Evolutionary conservation across 305 asterid species (phyloP).

Genomic region (Rubia peregrina): DNA sequence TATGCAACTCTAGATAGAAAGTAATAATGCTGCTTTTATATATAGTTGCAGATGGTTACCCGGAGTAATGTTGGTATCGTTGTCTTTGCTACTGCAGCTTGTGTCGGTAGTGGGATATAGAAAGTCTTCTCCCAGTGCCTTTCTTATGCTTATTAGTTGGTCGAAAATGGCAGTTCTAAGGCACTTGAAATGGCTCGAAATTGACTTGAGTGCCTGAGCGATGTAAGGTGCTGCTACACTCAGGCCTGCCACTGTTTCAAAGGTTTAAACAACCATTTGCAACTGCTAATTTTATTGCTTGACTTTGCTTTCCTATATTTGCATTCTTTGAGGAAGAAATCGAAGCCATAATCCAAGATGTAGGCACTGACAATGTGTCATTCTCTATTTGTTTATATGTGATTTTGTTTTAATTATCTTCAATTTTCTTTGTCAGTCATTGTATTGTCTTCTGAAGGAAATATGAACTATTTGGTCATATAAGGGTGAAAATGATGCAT

Average conservation of each 20-base stretch:
- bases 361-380: slow-evolving; percentile 73
- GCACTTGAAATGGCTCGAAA: slow-evolving; percentile 49
- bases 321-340: slow-evolving; percentile 44
- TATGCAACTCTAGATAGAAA: too few species aligned
- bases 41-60: too few species aligned
- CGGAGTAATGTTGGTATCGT: slow-evolving; percentile 13
- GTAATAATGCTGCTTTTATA: too few species aligned
- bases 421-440: not conserved
- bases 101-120: slow-evolving; percentile 30
- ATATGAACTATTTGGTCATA: not conserved
- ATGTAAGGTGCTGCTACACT: slow-evolving; percentile 63
- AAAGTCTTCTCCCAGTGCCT: slow-evolving; percentile 42
- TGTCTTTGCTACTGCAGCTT: slow-evolving; percentile 27
- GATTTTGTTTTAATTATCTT: not conserved
- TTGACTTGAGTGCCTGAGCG: slow-evolving; percentile 46
- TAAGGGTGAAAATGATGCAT: not conserved
- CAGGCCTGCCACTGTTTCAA: slow-evolving; percentile 73
- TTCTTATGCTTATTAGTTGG: slow-evolving; percentile 39
- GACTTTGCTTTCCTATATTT: too few species aligned
- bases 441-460: not conserved
- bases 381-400: not conserved
- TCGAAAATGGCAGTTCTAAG: slow-evolving; percentile 45
- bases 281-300: slow-evolving; percentile 77
- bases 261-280: slow-evolving; percentile 78
- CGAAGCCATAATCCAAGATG: slow-evolving; percentile 66